Percentiles rank a stretch among this genome's conserved stretches.
Conservation (phyloP, 1,284 basidiomycete genomes). For the Neolentinus lepideus region DNA sequence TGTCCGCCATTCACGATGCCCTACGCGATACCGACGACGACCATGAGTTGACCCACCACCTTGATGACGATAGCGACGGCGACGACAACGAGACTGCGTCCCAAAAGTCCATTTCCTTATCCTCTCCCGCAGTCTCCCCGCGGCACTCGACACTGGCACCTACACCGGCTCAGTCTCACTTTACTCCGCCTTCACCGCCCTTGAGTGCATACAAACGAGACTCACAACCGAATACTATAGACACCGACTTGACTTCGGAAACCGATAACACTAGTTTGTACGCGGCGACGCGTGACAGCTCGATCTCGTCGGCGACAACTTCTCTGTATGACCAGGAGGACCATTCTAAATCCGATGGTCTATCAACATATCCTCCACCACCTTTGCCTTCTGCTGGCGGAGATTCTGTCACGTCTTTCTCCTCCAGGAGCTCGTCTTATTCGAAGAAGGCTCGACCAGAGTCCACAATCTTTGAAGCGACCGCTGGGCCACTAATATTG, state of each 20-base stretch:
- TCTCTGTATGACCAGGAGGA: constrained; percentile 41
- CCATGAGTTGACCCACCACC: constrained; percentile 5
- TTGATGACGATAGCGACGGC: constrained; percentile 17
- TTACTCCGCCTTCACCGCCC: constrained; percentile 18
- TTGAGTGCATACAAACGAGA: constrained; percentile 24
- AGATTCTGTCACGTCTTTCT: constrained; percentile 54
- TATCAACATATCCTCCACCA: constrained; percentile 51
- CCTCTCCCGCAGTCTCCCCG: constrained; percentile 47
- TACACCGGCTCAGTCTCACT: constrained; percentile 7
- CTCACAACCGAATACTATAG: constrained; percentile 33
- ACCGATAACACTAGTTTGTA: constrained; percentile 43
- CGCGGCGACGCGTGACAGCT: constrained; percentile 33
- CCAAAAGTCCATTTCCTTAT: constrained; percentile 67
- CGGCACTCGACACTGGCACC: constrained; percentile 23
- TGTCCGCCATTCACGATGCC: background rate
- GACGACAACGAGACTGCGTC: constrained; percentile 72
- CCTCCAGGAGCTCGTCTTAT: constrained; percentile 41
- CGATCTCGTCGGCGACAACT: constrained; percentile 42
- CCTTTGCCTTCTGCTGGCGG: constrained; percentile 39
- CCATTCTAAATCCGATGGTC: constrained; percentile 20
- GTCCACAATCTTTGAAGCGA: constrained; percentile 54
- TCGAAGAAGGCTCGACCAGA: constrained; percentile 74
- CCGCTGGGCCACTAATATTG: constrained; percentile 58
- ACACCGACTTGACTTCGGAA: constrained; percentile 47
- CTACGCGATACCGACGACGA: constrained; percentile 5